A percentile compares a stretch with the other conserved stretches of the same genome.
Conservation (phyloP, 805 yeast genomes). For the Spathaspora arborariae region DNA sequence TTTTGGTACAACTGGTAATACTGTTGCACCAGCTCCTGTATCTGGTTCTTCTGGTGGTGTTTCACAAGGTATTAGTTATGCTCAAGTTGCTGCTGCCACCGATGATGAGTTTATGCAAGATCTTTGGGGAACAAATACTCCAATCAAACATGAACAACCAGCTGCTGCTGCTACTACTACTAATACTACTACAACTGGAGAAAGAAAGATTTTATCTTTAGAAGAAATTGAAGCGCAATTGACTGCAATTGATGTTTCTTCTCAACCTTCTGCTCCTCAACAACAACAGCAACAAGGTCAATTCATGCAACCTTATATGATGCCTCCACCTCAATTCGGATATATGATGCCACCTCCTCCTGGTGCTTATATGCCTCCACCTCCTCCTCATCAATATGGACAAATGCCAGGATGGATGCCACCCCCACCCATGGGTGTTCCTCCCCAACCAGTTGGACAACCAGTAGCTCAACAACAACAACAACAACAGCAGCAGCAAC, state of each 20-base stretch:
- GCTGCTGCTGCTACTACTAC: too few species aligned
- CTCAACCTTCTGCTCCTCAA: slow-evolving; percentile 16
- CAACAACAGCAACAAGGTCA: slow-evolving; percentile 22
- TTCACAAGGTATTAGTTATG: slow-evolving; percentile 28
- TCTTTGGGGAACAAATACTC: slow-evolving; percentile 40
- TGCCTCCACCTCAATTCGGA: slow-evolving; percentile 30
- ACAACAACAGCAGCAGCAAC: slow-evolving; percentile 4
- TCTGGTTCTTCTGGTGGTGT: slow-evolving; percentile 8
- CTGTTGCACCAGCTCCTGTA: slow-evolving; percentile 13
- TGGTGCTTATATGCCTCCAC: slow-evolving; percentile 30
- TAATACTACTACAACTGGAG: slow-evolving; percentile 16
- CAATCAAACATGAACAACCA: slow-evolving; percentile 22
- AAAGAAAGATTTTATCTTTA: slow-evolving; percentile 58
- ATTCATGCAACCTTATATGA: slow-evolving; percentile 21
- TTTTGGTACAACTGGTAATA: slow-evolving; percentile 38
- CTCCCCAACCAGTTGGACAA: slow-evolving; percentile 7
- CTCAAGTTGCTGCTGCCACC: slow-evolving; percentile 36
- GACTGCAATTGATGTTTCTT: slow-evolving; percentile 40
- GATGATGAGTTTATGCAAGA: slow-evolving; percentile 46
- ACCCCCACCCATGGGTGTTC: slow-evolving; percentile 15
- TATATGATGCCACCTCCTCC: slow-evolving; percentile 46
- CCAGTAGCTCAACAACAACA: slow-evolving; percentile 8
- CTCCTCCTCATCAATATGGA: slow-evolving; percentile 21
- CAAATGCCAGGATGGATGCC: slow-evolving; percentile 26
- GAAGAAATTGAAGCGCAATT: slow-evolving; percentile 84